Base-by-base conservation (phyloP, 1,284 basidiomycete genomes). In the Marasmius oreades region DNA sequence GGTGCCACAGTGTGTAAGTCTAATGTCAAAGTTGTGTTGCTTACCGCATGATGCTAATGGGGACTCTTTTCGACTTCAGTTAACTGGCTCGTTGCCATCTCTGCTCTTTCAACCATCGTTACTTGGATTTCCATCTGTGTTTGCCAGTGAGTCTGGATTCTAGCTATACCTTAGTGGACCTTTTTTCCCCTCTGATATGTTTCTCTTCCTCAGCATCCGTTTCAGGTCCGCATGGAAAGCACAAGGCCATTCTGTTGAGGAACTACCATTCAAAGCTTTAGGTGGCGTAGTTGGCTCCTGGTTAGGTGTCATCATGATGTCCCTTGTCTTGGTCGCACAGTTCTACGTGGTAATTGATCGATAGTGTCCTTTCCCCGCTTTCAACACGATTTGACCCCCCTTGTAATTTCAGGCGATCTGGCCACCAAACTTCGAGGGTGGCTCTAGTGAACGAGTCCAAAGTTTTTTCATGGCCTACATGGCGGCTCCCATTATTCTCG, bases 21-120 rank as follows among this genome's bases (percentile, higher is more conserved):
- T 31, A 10, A 4, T 31, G 28, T 31, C 28, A 4, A 31, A 31
- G 5, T 69, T 10, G 6, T 20, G n/a, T 52, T n/a, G 8, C 39
- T 18, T 20, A 33, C 43, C 6, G 26, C 34, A 10, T 33, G 20
- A 20, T 3, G 1, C 39, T 39, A 45, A 2, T 20, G 10, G 28
- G 28, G 11, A 31, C 7, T 26, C n/a, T 45, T 22, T 33, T 20
- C 33, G 6, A 12, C 24, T 22, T 50, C 42, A 76, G 73, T 77
- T 66, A 65, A 62, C 31, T 77, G 75, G 75, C 66, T 77, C 16
- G 57, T 75, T 36, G 74, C 74, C 12, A 60, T 77, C 10, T 77
- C 75, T 24, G 74, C 73, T 54, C 69, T 77, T 44, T 77, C 75
- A 3, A 73, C 73, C 16, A 67, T 77, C 58, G 73, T 77, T 66